phyloP scores from a whole-genome alignment of 2,329 filamentous ascomycete species.

The Orbilia oligospora region DNA sequence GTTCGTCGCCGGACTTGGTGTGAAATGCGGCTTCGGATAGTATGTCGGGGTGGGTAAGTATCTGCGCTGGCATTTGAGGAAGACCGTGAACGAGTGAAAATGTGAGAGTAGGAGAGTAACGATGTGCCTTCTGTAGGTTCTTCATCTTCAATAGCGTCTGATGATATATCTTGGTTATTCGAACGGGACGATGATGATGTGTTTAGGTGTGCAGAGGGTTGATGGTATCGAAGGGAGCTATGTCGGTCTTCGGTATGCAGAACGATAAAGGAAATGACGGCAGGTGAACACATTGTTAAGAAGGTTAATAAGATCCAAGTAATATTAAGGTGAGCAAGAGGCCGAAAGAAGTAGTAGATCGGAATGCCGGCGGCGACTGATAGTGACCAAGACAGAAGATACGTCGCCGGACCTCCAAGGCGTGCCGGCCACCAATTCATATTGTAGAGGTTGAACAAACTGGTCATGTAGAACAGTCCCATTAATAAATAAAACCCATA shows the following conservation, averaged over 20 bases:
- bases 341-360: slow-evolving; percentile 72
- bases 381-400: slow-evolving; percentile 74
- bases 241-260: slow-evolving; percentile 77
- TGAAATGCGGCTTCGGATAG: slow-evolving; percentile 36
- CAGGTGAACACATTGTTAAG: slow-evolving; percentile 78
- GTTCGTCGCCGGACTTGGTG: slow-evolving; percentile 50
- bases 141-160: slow-evolving; percentile 15
- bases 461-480: slow-evolving; percentile 79
- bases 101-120: slow-evolving; percentile 45
- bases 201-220: slow-evolving; percentile 74
- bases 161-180: slow-evolving; percentile 13
- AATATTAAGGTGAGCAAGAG: slow-evolving; percentile 75
- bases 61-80: slow-evolving; percentile 44
- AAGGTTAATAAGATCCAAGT: slow-evolving; percentile 80
- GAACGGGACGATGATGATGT: slow-evolving; percentile 15
- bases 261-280: slow-evolving; percentile 76
- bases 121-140: slow-evolving; percentile 48
- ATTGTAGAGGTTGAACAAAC: slow-evolving; percentile 79
- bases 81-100: slow-evolving; percentile 55
- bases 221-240: slow-evolving; percentile 71
- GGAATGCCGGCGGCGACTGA: slow-evolving; percentile 75
- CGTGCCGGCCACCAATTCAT: slow-evolving; percentile 79
- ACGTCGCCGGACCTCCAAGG: slow-evolving; percentile 76
- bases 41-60: slow-evolving; percentile 44
- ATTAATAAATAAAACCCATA: slow-evolving; percentile 79